Conservation (phyloP, 2,329 filamentous ascomycete species). For the Stagonosporopsis cucurbitacearum region DNA sequence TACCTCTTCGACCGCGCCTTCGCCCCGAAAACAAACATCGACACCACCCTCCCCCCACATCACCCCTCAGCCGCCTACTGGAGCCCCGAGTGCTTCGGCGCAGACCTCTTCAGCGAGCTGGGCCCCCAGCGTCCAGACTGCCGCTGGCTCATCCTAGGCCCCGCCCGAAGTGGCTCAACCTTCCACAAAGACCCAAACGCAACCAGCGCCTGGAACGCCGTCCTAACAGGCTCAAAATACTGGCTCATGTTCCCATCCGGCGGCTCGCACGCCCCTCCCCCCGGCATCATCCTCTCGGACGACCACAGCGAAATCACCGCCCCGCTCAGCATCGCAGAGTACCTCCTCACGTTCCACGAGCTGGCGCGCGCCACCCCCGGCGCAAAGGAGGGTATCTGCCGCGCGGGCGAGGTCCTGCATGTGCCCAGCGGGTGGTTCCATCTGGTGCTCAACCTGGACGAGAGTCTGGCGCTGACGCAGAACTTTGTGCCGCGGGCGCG, state of each 20-base stretch:
- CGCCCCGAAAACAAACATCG: slow-evolving; percentile 80
- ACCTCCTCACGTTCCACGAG: slow-evolving; percentile 86
- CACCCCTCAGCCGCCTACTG: slow-evolving; percentile 71
- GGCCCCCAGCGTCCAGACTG: slow-evolving; percentile 81
- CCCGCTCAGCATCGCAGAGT: slow-evolving; percentile 95
- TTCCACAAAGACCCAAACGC: slow-evolving; percentile 86
- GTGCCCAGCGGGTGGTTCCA: slow-evolving; percentile 98
- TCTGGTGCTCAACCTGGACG: slow-evolving; percentile 86
- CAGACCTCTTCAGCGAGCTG: slow-evolving; percentile 83
- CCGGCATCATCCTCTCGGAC: slow-evolving; percentile 86
- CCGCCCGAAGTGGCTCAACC: slow-evolving; percentile 84
- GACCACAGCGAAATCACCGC: slow-evolving; percentile 94
- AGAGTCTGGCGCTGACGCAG: slow-evolving; percentile 87
- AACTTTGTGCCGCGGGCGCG: slow-evolving; percentile 87
- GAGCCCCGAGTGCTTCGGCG: slow-evolving; percentile 82
- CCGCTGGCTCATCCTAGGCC: slow-evolving; percentile 91
- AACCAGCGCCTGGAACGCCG: slow-evolving; percentile 91
- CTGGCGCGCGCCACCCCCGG: slow-evolving; percentile 78
- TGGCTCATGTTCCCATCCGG: slow-evolving; percentile 97
- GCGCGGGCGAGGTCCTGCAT: slow-evolving; percentile 83
- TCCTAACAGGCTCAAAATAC: slow-evolving; percentile 88
- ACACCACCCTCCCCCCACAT: slow-evolving; percentile 50
- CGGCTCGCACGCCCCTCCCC: slow-evolving; percentile 68
- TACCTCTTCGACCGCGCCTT: slow-evolving; percentile 92
- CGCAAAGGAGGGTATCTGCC: slow-evolving; percentile 85